Conservation (phyloP, 2,329 filamentous ascomycete species). For the Harringtonia aguacate region DNA sequence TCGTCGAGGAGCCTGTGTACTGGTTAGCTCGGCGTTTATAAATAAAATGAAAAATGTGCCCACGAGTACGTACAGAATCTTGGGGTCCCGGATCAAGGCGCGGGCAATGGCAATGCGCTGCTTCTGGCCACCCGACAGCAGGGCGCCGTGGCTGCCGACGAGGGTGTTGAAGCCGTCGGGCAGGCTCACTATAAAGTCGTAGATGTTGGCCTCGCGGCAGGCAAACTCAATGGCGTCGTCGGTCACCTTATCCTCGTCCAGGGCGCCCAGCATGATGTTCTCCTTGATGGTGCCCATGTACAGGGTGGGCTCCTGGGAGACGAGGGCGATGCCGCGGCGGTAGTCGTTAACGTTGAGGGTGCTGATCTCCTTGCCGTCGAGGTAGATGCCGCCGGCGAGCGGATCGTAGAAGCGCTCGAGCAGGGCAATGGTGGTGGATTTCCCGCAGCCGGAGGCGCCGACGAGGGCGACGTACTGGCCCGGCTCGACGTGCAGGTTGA, state of each 20-base stretch:
- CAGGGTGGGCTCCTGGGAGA: conserved; percentile 87
- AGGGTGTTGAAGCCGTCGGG: conserved; percentile 75
- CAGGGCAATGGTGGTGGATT: conserved; percentile 85
- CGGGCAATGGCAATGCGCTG: conserved; percentile 91
- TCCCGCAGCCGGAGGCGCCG: conserved; percentile 89
- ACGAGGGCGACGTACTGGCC: conserved; percentile 84
- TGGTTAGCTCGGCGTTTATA: not conserved
- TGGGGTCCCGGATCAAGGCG: conserved; percentile 81
- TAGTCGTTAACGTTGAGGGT: conserved; percentile 78
- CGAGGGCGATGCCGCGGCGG: conserved; percentile 71
- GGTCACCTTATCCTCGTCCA: conserved; percentile 48
- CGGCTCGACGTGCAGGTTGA: conserved; percentile 63
- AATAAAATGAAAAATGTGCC: not conserved
- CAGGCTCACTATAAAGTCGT: conserved; percentile 79
- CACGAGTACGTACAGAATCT: conserved; percentile 50
- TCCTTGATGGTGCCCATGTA: conserved; percentile 89
- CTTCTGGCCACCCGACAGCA: conserved; percentile 86
- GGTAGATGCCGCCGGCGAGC: conserved; percentile 63
- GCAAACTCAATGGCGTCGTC: conserved; percentile 67
- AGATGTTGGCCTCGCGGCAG: conserved; percentile 85
- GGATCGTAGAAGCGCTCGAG: conserved; percentile 94
- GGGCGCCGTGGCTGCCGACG: conserved; percentile 76
- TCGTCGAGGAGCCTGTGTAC: conserved; percentile 55
- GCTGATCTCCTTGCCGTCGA: conserved; percentile 77
- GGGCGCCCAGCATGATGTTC: conserved; percentile 74